Conservation (phyloP, 1,284 basidiomycete genomes). For the Mycocalia duriaeana region DNA sequence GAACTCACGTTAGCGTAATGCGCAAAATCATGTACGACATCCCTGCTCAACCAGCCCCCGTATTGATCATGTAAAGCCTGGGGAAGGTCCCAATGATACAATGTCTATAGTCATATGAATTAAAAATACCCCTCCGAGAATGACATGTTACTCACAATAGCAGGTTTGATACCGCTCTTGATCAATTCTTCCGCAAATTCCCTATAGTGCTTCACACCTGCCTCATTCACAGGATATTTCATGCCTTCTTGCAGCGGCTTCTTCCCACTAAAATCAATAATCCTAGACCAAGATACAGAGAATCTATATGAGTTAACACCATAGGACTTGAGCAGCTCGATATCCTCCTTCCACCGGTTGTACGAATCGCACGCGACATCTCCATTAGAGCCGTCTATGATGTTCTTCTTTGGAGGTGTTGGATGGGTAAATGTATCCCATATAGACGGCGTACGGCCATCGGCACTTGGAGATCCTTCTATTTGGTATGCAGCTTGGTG, state of each 20-base stretch:
- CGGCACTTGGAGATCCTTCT: constrained; percentile 55
- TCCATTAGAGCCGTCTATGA: constrained; percentile 60
- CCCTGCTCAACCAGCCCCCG: constrained; percentile 67
- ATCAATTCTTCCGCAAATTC: constrained; percentile 65
- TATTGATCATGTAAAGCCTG: constrained; percentile 67
- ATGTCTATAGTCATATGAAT: constrained; percentile 41
- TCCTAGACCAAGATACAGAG: constrained; percentile 70
- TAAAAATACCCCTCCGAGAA: too few species aligned
- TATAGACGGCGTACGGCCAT: constrained; percentile 59
- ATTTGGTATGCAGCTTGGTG: constrained; percentile 58
- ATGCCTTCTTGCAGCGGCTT: constrained; percentile 52
- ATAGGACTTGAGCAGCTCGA: constrained; percentile 56
- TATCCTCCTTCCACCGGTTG: constrained; percentile 62
- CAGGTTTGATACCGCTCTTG: constrained; percentile 59
- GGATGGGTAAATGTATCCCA: constrained; percentile 71
- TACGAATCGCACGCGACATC: constrained; percentile 72
- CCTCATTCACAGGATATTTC: constrained; percentile 64
- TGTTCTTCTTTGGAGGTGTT: constrained; percentile 40
- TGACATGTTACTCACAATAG: constrained; percentile 51
- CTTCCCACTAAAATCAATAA: constrained; percentile 39
- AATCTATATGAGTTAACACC: constrained; percentile 63
- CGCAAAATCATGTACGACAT: constrained; percentile 59
- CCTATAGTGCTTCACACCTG: constrained; percentile 68
- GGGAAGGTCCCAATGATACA: constrained; percentile 79
- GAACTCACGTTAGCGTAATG: constrained; percentile 51